phyloP scores from a whole-genome alignment of 345 rosid genomes.

The Eucalyptus marginata region DNA sequence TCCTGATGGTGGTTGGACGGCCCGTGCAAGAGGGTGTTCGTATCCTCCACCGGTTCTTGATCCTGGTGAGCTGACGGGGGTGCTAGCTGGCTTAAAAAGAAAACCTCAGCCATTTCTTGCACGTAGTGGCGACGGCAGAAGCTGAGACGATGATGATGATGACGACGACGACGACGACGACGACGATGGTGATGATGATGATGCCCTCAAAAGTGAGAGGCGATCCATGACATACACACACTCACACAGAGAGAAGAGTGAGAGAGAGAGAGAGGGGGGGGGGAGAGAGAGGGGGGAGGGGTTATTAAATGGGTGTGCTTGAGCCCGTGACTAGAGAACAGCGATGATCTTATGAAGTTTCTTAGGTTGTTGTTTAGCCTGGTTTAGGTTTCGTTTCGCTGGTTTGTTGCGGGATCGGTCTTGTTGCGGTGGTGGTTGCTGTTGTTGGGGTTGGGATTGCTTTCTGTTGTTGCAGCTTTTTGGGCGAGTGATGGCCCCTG shows the following conservation, averaged over 20 bases:
- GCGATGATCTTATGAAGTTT: not conserved
- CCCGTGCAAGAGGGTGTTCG: not conserved
- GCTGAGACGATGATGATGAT: not conserved
- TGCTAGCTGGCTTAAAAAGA: not conserved
- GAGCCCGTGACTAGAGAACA: not conserved
- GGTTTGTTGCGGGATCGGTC: not conserved
- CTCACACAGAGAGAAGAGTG: not conserved
- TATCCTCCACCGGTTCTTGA: not conserved
- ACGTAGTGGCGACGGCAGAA: not conserved
- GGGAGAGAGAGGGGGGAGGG: not conserved
- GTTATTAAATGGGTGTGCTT: not conserved
- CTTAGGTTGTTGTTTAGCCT: not conserved
- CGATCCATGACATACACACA: not conserved
- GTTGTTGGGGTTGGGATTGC: not conserved
- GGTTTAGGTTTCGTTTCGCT: not conserved
- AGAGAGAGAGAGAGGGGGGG: not conserved
- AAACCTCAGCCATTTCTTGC: not conserved
- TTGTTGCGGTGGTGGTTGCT: slow-evolving; percentile 18
- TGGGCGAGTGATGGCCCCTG: not conserved
- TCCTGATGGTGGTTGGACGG: not conserved
- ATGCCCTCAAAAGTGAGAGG: not conserved
- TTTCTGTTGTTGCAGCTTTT: not conserved
- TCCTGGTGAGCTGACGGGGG: not conserved
- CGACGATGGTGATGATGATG: not conserved
- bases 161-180: no score